Conservation (phyloP, 257 asterid genomes). For the Ligustrum vulgare region DNA sequence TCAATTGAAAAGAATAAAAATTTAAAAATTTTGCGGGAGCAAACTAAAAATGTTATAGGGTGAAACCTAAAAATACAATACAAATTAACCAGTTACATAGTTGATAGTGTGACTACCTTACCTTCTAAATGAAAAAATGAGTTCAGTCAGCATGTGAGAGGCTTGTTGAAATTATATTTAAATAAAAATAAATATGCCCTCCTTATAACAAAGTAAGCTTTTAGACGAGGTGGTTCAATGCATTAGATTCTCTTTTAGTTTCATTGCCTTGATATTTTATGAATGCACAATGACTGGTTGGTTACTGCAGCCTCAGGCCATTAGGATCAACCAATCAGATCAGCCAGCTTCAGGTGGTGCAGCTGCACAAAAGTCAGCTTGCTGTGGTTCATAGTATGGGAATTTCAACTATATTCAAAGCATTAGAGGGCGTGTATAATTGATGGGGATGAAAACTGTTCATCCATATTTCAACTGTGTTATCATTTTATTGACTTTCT, state of each 20-base stretch:
- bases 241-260: background rate
- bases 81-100: too few relatives aligned
- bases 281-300: background rate
- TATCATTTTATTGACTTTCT: background rate
- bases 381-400: conserved; percentile 36
- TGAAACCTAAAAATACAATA: too few relatives aligned
- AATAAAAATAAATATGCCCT: background rate
- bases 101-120: too few relatives aligned
- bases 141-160: background rate
- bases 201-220: background rate
- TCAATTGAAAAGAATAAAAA: too few relatives aligned
- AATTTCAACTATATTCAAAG: background rate
- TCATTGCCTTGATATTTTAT: background rate
- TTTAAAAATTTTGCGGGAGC: too few relatives aligned
- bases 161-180: background rate
- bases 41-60: too few relatives aligned
- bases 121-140: background rate
- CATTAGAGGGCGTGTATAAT: background rate
- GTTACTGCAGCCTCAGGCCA: conserved; percentile 39
- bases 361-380: conserved; percentile 38
- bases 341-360: conserved; percentile 26
- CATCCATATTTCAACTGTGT: background rate
- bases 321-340: conserved; percentile 42
- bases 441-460: background rate
- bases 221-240: background rate